Conservation (phyloP, 352 stramenopile genomes). For the Globisporangium solare region DNA sequence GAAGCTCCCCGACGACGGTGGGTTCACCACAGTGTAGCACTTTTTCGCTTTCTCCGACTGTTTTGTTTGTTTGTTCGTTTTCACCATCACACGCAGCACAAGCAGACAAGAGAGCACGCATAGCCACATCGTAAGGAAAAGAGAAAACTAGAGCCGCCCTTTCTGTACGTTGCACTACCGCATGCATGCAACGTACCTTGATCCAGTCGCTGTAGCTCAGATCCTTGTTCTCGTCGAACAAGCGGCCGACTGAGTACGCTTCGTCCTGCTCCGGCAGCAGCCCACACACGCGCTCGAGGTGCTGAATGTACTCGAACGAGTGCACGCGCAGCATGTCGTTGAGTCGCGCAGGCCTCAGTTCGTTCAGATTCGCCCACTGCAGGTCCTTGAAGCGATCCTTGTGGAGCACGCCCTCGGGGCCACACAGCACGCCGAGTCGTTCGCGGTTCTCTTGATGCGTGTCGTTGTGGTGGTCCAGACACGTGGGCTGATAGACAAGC, state of each 20-base stretch:
- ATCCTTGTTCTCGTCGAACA: conserved; percentile 29
- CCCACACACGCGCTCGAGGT: conserved; percentile 38
- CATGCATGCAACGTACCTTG: conserved; percentile 22
- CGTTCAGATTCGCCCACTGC: conserved; percentile 51
- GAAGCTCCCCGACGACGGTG: conserved; percentile 42
- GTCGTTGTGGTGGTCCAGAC: conserved; percentile 73
- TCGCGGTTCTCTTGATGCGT: conserved; percentile 65
- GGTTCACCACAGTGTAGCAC: conserved; percentile 44
- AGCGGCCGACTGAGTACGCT: conserved; percentile 33
- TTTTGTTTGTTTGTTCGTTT: too few species aligned
- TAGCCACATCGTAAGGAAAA: neutral
- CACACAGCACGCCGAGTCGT: conserved; percentile 45
- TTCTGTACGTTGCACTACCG: neutral
- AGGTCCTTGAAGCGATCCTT: conserved; percentile 59
- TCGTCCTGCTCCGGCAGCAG: conserved; percentile 43
- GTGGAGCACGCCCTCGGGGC: conserved; percentile 57
- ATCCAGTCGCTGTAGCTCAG: conserved; percentile 43
- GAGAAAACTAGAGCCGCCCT: neutral
- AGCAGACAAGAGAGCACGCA: neutral
- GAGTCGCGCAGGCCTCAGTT: conserved; percentile 43
- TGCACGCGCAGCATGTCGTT: conserved; percentile 63
- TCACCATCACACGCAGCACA: too few species aligned
- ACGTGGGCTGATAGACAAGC: conserved; percentile 65
- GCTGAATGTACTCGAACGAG: conserved; percentile 58
- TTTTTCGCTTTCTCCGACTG: conserved; percentile 40